phyloP scores from a whole-genome alignment of 1,284 basidiomycete genomes.

The Omphalotus olearius region DNA sequence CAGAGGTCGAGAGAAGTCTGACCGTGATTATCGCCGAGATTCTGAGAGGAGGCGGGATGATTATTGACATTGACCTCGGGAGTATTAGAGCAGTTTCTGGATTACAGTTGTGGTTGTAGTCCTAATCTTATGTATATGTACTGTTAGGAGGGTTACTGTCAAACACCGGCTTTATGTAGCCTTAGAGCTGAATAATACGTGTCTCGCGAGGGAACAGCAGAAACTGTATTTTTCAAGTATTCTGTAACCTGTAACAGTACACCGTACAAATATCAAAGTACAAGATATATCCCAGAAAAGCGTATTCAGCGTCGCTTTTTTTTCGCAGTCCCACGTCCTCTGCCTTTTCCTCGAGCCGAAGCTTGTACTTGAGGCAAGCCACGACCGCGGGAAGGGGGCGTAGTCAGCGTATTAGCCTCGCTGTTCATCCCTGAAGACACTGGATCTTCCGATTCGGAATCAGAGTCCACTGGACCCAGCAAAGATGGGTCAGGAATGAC shows the following conservation, averaged over 20 bases:
- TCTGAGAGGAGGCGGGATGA: conserved; percentile 3
- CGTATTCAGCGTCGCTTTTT: neutral
- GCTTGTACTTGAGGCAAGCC: conserved; percentile 7
- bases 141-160: too few relatives aligned
- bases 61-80: neutral
- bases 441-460: conserved; percentile 9
- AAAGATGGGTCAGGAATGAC: conserved; percentile 9
- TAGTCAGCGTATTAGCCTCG: conserved; percentile 12
- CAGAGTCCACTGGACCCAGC: conserved; percentile 8
- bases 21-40: conserved; percentile 14
- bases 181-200: too few relatives aligned
- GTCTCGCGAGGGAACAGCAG: too few relatives aligned
- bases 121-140: too few relatives aligned
- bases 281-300: too few relatives aligned
- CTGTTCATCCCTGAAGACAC: conserved; percentile 13
- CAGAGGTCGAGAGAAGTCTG: conserved; percentile 21
- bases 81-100: too few relatives aligned
- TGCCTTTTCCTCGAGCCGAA: neutral
- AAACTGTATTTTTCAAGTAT: too few relatives aligned
- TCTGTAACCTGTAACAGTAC: too few relatives aligned
- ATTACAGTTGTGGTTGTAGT: too few relatives aligned
- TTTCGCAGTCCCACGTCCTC: neutral
- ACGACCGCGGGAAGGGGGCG: conserved; percentile 7
- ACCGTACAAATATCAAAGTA: too few relatives aligned
- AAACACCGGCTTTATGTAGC: too few relatives aligned